phyloP scores from a whole-genome alignment of 2,329 filamentous ascomycete species.

The Penicillium olsonii region DNA sequence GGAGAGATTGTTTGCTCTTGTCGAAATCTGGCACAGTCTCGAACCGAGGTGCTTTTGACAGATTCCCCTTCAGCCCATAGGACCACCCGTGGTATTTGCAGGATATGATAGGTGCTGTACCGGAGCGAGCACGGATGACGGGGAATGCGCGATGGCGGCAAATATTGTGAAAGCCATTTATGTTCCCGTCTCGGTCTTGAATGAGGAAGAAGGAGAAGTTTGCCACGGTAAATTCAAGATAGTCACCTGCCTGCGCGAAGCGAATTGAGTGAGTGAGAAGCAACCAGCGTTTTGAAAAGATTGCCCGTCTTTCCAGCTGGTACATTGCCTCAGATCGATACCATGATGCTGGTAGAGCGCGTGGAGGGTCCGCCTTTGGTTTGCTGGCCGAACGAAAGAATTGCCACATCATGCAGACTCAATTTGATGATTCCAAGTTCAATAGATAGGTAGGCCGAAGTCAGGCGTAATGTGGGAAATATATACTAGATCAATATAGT shows the following conservation, averaged over 20 bases:
- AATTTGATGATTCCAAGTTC: constrained; percentile 3
- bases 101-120: constrained; percentile 18
- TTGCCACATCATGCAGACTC: constrained; percentile 15
- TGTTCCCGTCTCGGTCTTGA: constrained; percentile 13
- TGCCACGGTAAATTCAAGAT: constrained; percentile 18
- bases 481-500: too few species aligned
- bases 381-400: constrained; percentile 1
- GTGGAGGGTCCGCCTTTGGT: constrained; percentile 6
- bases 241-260: constrained; percentile 26
- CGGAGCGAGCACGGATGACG: constrained; percentile 16
- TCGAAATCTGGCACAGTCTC: constrained; percentile 23
- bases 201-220: constrained; percentile 19
- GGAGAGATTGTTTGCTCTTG: constrained; percentile 17
- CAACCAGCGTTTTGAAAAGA: constrained; percentile 29
- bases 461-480: too few species aligned
- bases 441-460: too few species aligned
- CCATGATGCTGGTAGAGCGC: constrained; percentile 27
- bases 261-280: constrained; percentile 23
- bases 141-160: constrained; percentile 27
- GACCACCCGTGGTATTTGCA: constrained; percentile 32
- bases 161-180: constrained; percentile 27
- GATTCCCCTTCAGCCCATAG: constrained; percentile 26
- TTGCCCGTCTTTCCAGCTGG: constrained; percentile 28
- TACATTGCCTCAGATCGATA: constrained; percentile 29
- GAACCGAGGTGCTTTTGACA: constrained; percentile 27